Evolutionary conservation across 129 eudicot genomes (phyloP).

Genomic region (Flaveria linearis): DNA sequence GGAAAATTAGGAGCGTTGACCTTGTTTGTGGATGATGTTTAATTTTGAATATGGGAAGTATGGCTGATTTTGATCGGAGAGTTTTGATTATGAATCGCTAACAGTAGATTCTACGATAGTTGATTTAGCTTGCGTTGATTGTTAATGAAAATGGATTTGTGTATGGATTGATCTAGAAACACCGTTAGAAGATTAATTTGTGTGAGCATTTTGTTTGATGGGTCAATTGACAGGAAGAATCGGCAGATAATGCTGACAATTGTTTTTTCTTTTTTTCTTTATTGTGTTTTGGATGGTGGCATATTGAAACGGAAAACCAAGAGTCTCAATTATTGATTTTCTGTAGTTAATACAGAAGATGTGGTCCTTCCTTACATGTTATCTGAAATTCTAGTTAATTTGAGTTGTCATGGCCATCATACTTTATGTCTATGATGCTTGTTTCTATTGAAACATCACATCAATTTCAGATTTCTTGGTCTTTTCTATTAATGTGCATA

Average conservation of each 20-base stretch:
- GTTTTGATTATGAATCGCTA: slow-evolving; percentile 1
- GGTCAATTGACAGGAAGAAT: not conserved
- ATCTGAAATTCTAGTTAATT: slow-evolving; percentile 28
- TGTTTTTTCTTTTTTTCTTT: not conserved
- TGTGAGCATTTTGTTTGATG: not conserved
- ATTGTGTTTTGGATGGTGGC: slow-evolving; percentile 9
- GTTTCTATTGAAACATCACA: slow-evolving; percentile 35
- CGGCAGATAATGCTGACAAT: no score
- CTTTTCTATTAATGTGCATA: slow-evolving; percentile 20
- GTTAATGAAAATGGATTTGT: not conserved
- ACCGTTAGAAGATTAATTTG: not conserved
- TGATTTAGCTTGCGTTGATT: slow-evolving; percentile 2
- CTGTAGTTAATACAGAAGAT: slow-evolving; percentile 18
- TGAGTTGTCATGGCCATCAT: slow-evolving; percentile 31
- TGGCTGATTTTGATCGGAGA: slow-evolving; percentile 16
- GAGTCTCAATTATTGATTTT: slow-evolving; percentile 31
- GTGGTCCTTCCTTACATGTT: slow-evolving; percentile 29
- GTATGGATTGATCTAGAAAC: not conserved
- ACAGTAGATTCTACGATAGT: not conserved
- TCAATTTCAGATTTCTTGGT: slow-evolving; percentile 27
- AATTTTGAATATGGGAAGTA: not conserved
- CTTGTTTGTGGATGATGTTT: slow-evolving; percentile 9
- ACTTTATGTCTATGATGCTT: slow-evolving; percentile 28
- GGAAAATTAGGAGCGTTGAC: slow-evolving; percentile 22
- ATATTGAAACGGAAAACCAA: not conserved